Base-by-base conservation (phyloP, 2,329 filamentous ascomycete genomes). In the Fusarium poae region DNA sequence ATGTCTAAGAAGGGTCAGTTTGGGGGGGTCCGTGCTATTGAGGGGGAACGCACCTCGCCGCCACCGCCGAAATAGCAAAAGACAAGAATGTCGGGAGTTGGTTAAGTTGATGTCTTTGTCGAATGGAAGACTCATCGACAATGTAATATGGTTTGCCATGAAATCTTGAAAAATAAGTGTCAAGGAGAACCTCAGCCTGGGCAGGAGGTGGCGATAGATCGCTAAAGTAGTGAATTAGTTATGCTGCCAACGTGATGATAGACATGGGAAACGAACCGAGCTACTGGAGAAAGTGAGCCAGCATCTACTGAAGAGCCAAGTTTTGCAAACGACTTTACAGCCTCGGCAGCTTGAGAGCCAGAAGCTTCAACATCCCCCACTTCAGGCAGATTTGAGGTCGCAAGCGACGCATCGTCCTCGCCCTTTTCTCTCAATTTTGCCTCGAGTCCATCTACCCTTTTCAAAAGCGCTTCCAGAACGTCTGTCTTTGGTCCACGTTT, bases 401-500 rank as follows among this genome's bases (percentile, higher is more conserved):
- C 68, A 61, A 74, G 73, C 15, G 73, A 74, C n/a, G 55, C 57
- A 42, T 72, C 69, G 23, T 79, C 77, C 13, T 79, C 77, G 70
- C 89, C 89, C 74, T 90, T 88, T 67, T 91, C 88, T 76, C 93
- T 92, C 39, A 97, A 83, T 66, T 90, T 89, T 75, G 92, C 92
- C 77, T 97, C 93, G 51, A 97, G 82, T 2, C 93, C 93, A 77
- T 97, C 93, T 3, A 97, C 93, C 54, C 93, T 87, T 79, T 95
- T 97, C 62, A 97, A 77, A 11, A 97, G 82, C 2, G 93, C 92
- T 77, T 97, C 93, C 32, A 97, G 83, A 6, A 97, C 92, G 77
- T 97, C 93, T 29, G 93, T 97, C 80, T 97, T 97, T 4, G 93
- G 93, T 0, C 93, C 93, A 77, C 93, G 86, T 78, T 97, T 97